A percentile compares a stretch with the other conserved stretches of the same genome.
Conservation (phyloP, 495 filamentous ascomycete genomes). For the Lasiosphaeria hispida region DNA sequence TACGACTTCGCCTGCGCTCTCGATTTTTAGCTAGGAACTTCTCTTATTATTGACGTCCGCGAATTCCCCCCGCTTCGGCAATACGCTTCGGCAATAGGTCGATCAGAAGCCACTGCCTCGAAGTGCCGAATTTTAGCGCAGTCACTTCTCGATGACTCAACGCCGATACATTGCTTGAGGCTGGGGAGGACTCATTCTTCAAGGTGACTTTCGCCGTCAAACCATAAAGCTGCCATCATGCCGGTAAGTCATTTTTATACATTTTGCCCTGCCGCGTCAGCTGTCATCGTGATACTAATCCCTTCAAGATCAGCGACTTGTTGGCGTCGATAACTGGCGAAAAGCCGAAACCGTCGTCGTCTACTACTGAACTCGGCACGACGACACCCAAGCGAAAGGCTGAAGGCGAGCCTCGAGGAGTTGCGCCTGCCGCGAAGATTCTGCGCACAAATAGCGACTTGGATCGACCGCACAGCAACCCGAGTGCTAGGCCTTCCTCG, state of each 20-base stretch:
- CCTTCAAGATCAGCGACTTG: slow-evolving; percentile 48
- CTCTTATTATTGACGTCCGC: background rate
- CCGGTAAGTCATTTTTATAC: slow-evolving; percentile 23
- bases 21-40: background rate
- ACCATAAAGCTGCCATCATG: slow-evolving; percentile 21
- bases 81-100: background rate
- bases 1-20: background rate
- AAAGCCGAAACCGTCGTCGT: slow-evolving; percentile 35
- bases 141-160: slow-evolving; percentile 29
- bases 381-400: slow-evolving; percentile 49
- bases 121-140: slow-evolving; percentile 1
- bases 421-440: slow-evolving; percentile 26
- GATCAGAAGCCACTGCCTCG: background rate
- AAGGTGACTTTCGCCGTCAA: slow-evolving; percentile 8
- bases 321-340: slow-evolving; percentile 56
- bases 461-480: slow-evolving; percentile 6
- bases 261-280: no score
- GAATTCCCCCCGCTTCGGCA: background rate
- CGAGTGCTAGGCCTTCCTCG: background rate
- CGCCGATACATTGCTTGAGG: slow-evolving; percentile 28
- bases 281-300: slow-evolving; percentile 10
- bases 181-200: slow-evolving; percentile 26
- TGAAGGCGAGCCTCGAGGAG: slow-evolving; percentile 40
- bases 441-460: slow-evolving; percentile 24
- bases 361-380: slow-evolving; percentile 24